Conservation (phyloP, 352 stramenopile species). For the Pythium dissimile region DNA sequence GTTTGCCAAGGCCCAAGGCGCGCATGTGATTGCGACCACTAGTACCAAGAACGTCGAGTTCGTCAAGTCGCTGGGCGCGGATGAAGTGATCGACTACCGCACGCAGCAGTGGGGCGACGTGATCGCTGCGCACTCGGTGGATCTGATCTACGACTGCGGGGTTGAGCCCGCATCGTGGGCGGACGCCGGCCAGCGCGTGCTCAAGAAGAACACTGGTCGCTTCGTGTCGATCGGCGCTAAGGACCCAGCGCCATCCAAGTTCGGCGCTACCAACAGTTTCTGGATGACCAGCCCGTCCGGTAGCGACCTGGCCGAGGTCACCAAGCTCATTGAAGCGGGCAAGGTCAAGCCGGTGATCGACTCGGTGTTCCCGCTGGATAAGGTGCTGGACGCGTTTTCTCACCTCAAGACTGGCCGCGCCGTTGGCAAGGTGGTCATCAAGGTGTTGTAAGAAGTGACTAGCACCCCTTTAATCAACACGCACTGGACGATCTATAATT, state of each 20-base stretch:
- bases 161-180: conserved; percentile 28
- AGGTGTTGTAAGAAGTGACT: conserved; percentile 5
- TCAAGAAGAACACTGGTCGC: conserved; percentile 1
- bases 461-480: too few relatives aligned
- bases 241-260: not conserved
- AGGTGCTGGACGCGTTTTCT: conserved; percentile 26
- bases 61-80: conserved; percentile 29
- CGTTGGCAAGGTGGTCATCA: conserved; percentile 19
- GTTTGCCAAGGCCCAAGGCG: conserved; percentile 25
- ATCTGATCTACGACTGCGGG: conserved; percentile 14
- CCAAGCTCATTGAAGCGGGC: conserved; percentile 21
- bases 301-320: conserved; percentile 25
- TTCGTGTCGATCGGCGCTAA: not conserved
- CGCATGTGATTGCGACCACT: conserved; percentile 23
- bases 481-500: too few relatives aligned
- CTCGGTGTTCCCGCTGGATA: conserved; percentile 28
- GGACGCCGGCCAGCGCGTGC: conserved; percentile 26
- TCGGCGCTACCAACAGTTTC: not conserved
- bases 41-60: conserved; percentile 33
- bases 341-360: conserved; percentile 23
- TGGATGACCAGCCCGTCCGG: conserved; percentile 9
- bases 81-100: conserved; percentile 43
- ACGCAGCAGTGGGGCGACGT: conserved; percentile 19
- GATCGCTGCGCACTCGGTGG: not conserved
- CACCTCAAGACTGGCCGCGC: conserved; percentile 32